A percentile compares a stretch with the other conserved stretches of the same genome.
Conservation (phyloP, 805 yeast genomes). For the Schizosaccharomyces octosporus region DNA sequence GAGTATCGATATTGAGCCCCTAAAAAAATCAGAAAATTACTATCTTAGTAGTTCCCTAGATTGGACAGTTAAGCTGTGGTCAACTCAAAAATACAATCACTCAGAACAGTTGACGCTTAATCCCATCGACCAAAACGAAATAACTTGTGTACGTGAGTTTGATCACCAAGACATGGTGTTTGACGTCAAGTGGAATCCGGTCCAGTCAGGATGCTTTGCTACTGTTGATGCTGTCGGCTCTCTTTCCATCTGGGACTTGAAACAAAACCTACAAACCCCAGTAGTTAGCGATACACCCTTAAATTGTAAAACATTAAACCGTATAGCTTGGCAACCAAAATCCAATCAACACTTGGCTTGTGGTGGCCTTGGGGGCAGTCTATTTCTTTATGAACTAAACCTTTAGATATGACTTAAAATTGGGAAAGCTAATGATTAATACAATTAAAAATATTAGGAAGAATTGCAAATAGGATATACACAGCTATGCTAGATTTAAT, state of each 20-base stretch:
- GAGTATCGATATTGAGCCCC: background rate
- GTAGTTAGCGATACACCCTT: background rate
- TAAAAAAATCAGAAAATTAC: slow-evolving; percentile 10
- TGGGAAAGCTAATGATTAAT: no score
- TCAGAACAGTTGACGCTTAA: background rate
- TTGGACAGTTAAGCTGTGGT: slow-evolving; percentile 18
- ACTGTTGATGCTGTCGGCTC: slow-evolving; percentile 2
- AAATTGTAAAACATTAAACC: slow-evolving; percentile 11
- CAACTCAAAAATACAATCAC: slow-evolving; percentile 4
- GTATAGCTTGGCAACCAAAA: slow-evolving; percentile 13
- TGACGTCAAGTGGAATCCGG: slow-evolving; percentile 18
- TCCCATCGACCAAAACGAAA: background rate
- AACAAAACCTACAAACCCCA: background rate
- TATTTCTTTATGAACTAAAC: background rate
- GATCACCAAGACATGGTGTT: slow-evolving; percentile 13
- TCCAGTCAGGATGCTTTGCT: slow-evolving; percentile 15
- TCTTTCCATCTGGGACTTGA: background rate
- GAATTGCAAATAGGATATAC: no score
- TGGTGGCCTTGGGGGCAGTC: slow-evolving; percentile 11
- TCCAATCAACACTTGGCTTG: slow-evolving; percentile 11
- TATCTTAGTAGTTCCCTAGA: slow-evolving; percentile 15
- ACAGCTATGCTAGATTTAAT: no score
- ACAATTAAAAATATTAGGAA: no score
- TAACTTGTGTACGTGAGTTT: slow-evolving; percentile 9
- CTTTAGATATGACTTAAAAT: no score